Base-by-base conservation (phyloP, 805 yeast species). In the Wickerhamiella australiensis region DNA sequence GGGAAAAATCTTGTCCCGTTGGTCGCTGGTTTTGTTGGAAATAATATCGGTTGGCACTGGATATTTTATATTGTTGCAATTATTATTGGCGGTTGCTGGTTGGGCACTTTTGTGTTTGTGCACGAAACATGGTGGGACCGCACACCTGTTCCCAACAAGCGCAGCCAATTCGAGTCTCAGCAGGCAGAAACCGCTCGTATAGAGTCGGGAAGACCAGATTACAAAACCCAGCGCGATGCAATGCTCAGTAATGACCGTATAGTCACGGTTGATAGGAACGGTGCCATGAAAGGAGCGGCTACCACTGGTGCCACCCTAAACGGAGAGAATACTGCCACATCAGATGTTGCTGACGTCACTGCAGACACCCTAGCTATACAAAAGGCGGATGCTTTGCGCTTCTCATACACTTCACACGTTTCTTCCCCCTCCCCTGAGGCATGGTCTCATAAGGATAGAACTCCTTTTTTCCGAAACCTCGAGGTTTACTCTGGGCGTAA, bases 61-160 rank as follows among this genome's bases (percentile, higher is more conserved):
- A 63, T 77, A 31, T 78, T 73, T 58, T 78, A 80, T 79, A 72
- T 77, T 35, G 62, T 74, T 41, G 65, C 79, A 11, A 76, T 77
- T 35, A 68, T 77, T 50, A 66, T 74, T 12, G 82, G 77, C 0
- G 59, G 67, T 36, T 66, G 69, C 54, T 64, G 75, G 29, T 56
- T 71, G 1, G 60, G 71, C 25, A 71, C 76, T 12, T 71, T 69
- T 50, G 57, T 78, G 11, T 77, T 77, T 58, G 81, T 76, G 18
- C 83, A 82, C 2, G 83, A 78, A 51, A 78, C 83, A 1, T 78
- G 75, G 62, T 78, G 80, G 79, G 76, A 73, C 52, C 66, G 83
- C 50, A 59, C 73, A 0, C 79, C 80, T 4, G 66, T 68, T 1
- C 73, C 73, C 2, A 75, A 74, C 15, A 67, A 66, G 54, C 71